Conservation (phyloP, 495 filamentous ascomycete species). For the Trichocladium antarcticum region DNA sequence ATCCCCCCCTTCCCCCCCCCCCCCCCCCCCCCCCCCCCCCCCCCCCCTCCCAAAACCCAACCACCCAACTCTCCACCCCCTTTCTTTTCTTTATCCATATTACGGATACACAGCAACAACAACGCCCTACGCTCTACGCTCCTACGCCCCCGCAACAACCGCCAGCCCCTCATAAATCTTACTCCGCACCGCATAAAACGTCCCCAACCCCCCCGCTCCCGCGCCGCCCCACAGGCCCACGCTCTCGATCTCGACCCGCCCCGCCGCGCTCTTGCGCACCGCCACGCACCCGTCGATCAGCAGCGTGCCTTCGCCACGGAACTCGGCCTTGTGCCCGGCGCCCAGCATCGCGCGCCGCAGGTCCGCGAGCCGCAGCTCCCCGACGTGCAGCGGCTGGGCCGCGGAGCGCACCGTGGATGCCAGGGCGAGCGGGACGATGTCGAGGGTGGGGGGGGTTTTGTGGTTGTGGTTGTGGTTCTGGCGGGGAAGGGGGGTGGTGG, state of each 20-base stretch:
- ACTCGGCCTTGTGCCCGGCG: conserved; percentile 79
- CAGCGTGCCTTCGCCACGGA: conserved; percentile 84
- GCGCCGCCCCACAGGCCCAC: conserved; percentile 42
- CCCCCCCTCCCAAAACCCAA: no score
- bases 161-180: conserved; percentile 30
- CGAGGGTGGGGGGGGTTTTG: conserved; percentile 48
- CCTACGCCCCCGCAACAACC: conserved; percentile 25
- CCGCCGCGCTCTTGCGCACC: conserved; percentile 78
- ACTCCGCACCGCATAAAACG: conserved; percentile 26
- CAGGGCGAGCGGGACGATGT: conserved; percentile 65
- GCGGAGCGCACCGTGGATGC: conserved; percentile 64
- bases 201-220: conserved; percentile 7
- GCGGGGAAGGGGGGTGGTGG: conserved; percentile 1
- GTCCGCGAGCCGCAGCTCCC: conserved; percentile 83
- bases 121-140: no score
- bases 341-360: conserved; percentile 71
- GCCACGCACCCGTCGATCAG: conserved; percentile 79
- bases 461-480: neutral
- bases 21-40: no score
- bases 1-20: no score
- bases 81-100: no score
- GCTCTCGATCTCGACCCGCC: conserved; percentile 82
- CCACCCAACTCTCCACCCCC: no score
- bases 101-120: no score
- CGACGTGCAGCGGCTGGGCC: conserved; percentile 85